phyloP scores from a whole-genome alignment of 108 stramenopile genomes.

The Cyclotella cryptica region DNA sequence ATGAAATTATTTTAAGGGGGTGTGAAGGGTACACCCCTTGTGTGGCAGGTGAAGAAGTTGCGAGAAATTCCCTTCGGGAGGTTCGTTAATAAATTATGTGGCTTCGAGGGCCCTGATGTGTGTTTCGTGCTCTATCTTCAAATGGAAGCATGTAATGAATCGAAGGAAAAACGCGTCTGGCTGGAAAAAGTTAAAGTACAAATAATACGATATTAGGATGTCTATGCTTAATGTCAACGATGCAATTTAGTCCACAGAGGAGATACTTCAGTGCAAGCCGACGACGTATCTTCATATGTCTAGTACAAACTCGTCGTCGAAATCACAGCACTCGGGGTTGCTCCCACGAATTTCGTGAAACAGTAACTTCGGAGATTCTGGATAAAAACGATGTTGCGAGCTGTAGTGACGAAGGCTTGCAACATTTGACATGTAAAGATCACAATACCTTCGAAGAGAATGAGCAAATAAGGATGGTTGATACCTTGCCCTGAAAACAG shows the following conservation, averaged over 20 bases:
- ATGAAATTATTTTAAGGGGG: background rate
- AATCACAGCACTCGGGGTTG: constrained; percentile 62
- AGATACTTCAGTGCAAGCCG: no score
- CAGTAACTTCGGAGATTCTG: constrained; percentile 74
- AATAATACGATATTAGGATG: no score
- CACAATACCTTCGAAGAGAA: constrained; percentile 53
- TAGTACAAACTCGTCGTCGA: constrained; percentile 20
- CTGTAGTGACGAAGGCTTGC: constrained; percentile 76
- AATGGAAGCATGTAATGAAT: no score
- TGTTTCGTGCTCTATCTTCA: no score
- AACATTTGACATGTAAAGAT: constrained; percentile 64
- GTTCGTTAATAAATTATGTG: no score
- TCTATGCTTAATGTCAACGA: no score
- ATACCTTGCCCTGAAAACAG: constrained; percentile 86
- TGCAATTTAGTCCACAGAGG: no score
- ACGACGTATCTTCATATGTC: background rate
- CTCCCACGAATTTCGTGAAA: constrained; percentile 75
- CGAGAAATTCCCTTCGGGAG: background rate
- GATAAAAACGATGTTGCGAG: constrained; percentile 89
- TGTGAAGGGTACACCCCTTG: background rate
- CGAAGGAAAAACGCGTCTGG: no score
- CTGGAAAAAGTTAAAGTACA: no score
- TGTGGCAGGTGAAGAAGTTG: background rate
- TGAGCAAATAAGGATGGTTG: constrained; percentile 69
- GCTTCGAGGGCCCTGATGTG: no score